phyloP scores from a whole-genome alignment of 352 stramenopile genomes.

The Phytophthora tentaculata region DNA sequence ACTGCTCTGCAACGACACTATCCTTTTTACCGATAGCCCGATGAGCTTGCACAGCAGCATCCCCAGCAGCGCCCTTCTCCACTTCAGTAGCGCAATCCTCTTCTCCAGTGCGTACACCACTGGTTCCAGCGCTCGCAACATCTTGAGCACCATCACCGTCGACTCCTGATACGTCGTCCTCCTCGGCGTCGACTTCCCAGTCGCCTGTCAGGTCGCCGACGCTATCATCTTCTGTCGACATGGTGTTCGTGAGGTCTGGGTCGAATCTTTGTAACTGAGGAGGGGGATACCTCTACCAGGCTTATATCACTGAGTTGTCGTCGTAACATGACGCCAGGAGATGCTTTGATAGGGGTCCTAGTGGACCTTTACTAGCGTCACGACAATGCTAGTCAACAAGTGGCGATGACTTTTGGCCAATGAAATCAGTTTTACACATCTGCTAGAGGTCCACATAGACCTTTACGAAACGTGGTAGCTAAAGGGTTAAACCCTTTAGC shows the following conservation, averaged over 20 bases:
- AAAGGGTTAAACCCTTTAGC: too few relatives aligned
- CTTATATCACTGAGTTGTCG: neutral
- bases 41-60: neutral
- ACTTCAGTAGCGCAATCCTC: too few relatives aligned
- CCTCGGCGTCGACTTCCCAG: neutral
- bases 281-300: neutral
- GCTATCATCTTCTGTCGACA: neutral
- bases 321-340: neutral
- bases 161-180: neutral
- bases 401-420: neutral
- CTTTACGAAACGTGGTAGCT: neutral
- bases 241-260: neutral
- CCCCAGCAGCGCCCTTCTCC: neutral
- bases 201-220: neutral
- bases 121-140: neutral
- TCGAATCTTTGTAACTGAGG: neutral
- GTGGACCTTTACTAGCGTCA: neutral
- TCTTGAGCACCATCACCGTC: neutral
- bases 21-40: neutral
- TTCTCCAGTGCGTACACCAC: neutral
- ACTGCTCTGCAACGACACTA: constrained; percentile 1
- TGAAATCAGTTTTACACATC: neutral
- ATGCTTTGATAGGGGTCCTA: neutral
- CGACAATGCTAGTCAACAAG: neutral
- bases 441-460: neutral